Percentiles rank a stretch among this genome's conserved stretches.
These are phyloP conservation scores for Sporisorium iseilematis-ciliati DNA, from an alignment of 1,284 basidiomycete species.

Conservation along the genomic window DNA sequence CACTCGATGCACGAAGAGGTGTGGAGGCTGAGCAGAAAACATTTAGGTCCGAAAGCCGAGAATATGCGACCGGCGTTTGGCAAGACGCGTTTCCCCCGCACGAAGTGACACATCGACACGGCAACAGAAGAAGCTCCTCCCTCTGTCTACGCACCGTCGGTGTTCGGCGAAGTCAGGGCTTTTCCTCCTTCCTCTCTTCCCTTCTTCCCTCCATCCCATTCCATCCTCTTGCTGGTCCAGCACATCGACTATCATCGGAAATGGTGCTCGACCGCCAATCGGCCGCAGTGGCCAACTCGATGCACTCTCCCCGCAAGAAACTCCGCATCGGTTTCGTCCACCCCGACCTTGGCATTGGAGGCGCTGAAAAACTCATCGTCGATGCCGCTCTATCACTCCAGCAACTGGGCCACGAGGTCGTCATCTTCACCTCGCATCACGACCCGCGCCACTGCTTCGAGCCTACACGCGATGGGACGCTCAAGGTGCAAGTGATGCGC, in stretches of 20 bases:
- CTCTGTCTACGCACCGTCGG: conserved; percentile 7
- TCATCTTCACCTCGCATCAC: conserved; percentile 93
- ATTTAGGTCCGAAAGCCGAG: conserved; percentile 19
- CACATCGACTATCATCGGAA: neutral
- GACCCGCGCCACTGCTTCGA: conserved; percentile 74
- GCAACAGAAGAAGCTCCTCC: neutral
- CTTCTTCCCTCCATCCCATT: neutral
- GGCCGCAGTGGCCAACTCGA: conserved; percentile 46
- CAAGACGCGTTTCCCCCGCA: conserved; percentile 9
- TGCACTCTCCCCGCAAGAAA: conserved; percentile 48
- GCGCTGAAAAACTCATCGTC: conserved; percentile 94
- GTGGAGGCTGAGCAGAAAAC: conserved; percentile 31
- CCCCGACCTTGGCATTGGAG: conserved; percentile 96
- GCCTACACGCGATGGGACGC: conserved; percentile 74
- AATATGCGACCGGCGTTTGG: conserved; percentile 16
- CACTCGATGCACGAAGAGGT: neutral
- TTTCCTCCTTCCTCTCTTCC: neutral
- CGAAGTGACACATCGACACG: neutral
- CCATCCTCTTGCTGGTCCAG: neutral
- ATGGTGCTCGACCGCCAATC: conserved; percentile 47
- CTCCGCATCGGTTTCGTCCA: conserved; percentile 85
- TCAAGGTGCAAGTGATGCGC: conserved; percentile 83
- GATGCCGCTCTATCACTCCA: conserved; percentile 92
- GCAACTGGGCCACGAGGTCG: conserved; percentile 84
- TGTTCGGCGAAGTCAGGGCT: too few species aligned